These are phyloP conservation scores for Camellia granthamiana DNA, from an alignment of 148 eudicot genomes.

Conservation along the genomic window DNA sequence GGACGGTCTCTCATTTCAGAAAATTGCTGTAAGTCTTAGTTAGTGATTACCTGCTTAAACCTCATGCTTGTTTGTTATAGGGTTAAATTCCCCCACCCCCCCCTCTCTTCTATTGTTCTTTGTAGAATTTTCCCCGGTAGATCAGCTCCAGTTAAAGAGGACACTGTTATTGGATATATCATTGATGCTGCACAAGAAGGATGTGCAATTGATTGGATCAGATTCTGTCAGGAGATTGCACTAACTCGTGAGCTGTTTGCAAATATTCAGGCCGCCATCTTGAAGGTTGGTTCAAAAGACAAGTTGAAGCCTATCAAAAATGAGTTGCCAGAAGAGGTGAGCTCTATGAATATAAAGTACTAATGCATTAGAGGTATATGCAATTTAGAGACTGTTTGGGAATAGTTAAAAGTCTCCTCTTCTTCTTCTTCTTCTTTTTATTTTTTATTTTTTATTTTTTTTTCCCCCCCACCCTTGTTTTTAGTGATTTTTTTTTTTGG, in stretches of 20 bases:
- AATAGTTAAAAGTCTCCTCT: too few relatives aligned
- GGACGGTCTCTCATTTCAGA: constrained; percentile 50
- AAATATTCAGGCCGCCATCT: constrained; percentile 38
- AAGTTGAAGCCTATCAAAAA: constrained; percentile 75
- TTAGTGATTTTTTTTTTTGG: too few relatives aligned
- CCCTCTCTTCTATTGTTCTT: not conserved
- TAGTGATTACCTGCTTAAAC: not conserved
- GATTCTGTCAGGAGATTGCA: constrained; percentile 58
- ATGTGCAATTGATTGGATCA: constrained; percentile 55
- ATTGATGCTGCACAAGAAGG: constrained; percentile 80
- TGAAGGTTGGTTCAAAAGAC: constrained; percentile 67
- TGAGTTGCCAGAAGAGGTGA: constrained; percentile 78
- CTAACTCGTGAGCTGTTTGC: constrained; percentile 38
- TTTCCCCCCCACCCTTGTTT: too few relatives aligned
- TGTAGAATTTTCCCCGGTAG: constrained; percentile 72
- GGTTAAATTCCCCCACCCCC: not conserved
- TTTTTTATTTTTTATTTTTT: too few relatives aligned
- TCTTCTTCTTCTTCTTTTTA: too few relatives aligned
- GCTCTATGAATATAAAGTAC: constrained; percentile 15
- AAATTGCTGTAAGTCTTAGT: constrained; percentile 61
- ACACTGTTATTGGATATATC: constrained; percentile 57
- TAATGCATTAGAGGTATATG: not conserved
- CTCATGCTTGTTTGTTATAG: not conserved
- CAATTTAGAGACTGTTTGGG: not conserved
- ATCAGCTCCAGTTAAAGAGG: constrained; percentile 76